Base-by-base conservation (phyloP, 164 flowering plant genomes). In the Magnolia changhungtana region DNA sequence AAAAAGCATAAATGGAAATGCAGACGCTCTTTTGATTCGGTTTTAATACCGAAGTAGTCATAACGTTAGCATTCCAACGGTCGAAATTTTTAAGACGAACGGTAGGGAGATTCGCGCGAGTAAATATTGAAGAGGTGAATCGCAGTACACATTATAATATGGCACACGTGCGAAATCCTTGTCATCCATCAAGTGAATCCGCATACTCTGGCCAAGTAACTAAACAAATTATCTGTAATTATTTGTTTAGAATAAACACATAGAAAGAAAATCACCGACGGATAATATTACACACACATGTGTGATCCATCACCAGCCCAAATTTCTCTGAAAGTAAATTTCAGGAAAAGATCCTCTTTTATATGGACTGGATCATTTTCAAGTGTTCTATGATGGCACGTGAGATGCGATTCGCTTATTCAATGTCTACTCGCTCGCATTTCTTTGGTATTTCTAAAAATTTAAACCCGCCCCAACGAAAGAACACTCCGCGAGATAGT, bases 1-100 rank as follows among this genome's bases (percentile, higher is more conserved):
- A 59, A 3, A 51, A 8, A 72, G 74, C 51, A 72, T 37, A 72
- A 23, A 50, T 49, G 52, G 24, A 50, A 58, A 23, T 49, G 29
- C 10, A 50, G 58, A 50, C 8, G 58, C 20, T 20, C 13, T 51
- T 51, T 21, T 23, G 20, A 21, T 1, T 24, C 27, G 31, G 29
- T 72, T 24, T 72, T 13, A 27, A n/a, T 51, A 20, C 23, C 74
- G 55, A 16, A 9, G 66, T 10, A 72, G 50, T 72, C 67, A 70
- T 69, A 82, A 77, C 82, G 84, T 72, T 80, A 69, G 18, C 50
- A 72, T 49, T 63, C 69, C 75, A 82, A 82, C 84, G 84, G 84
- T 82, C 84, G 75, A 61, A 78, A 77, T 68, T 29, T 77, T 78
- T 52, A 73, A 6, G 61, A 19, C 55, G 4, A 21, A 2, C 2